A percentile compares a stretch with the other conserved stretches of the same genome.
phyloP scores from a whole-genome alignment of 2,329 filamentous ascomycete species.

The Hirsutella minnesotensis region DNA sequence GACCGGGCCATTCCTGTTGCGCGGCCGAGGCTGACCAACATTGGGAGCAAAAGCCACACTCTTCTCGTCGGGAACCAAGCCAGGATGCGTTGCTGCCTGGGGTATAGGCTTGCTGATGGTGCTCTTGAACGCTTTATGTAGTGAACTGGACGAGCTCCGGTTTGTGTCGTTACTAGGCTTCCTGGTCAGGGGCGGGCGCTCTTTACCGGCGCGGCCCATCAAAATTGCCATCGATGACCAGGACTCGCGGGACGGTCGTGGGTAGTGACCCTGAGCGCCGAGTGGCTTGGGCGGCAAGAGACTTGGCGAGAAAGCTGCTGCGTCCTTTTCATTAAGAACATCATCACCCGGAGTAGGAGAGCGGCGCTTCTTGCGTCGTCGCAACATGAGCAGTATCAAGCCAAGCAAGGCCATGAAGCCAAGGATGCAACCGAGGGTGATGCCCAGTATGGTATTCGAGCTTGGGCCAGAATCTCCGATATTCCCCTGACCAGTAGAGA shows the following conservation, averaged over 20 bases:
- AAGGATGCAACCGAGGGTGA: constrained; percentile 70
- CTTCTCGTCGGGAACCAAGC: constrained; percentile 26
- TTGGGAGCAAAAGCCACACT: constrained; percentile 26
- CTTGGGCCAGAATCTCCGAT: constrained; percentile 19
- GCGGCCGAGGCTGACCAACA: constrained; percentile 22
- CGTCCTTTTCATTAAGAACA: constrained; percentile 46
- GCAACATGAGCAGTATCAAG: constrained; percentile 51
- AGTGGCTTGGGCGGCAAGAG: constrained; percentile 22
- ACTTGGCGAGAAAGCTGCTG: constrained; percentile 33
- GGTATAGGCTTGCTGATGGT: constrained; percentile 50
- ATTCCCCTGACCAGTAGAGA: constrained; percentile 2
- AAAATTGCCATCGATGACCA: constrained; percentile 54
- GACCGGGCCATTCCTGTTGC: constrained; percentile 16
- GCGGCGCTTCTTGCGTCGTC: constrained; percentile 39
- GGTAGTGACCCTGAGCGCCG: constrained; percentile 36
- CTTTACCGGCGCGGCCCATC: constrained; percentile 47
- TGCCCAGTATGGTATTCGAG: constrained; percentile 57
- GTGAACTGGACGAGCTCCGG: constrained; percentile 37
- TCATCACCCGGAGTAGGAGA: constrained; percentile 35
- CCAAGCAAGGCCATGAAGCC: constrained; percentile 62
- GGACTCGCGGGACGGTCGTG: constrained; percentile 41
- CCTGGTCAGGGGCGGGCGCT: constrained; percentile 32
- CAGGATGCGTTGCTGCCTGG: constrained; percentile 24
- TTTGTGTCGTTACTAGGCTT: constrained; percentile 44
- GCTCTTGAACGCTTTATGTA: constrained; percentile 51